A percentile compares a stretch with the other conserved stretches of the same genome.
phyloP scores from a whole-genome alignment of 2,329 filamentous ascomycete species.

The Penicillium griseofulvum region DNA sequence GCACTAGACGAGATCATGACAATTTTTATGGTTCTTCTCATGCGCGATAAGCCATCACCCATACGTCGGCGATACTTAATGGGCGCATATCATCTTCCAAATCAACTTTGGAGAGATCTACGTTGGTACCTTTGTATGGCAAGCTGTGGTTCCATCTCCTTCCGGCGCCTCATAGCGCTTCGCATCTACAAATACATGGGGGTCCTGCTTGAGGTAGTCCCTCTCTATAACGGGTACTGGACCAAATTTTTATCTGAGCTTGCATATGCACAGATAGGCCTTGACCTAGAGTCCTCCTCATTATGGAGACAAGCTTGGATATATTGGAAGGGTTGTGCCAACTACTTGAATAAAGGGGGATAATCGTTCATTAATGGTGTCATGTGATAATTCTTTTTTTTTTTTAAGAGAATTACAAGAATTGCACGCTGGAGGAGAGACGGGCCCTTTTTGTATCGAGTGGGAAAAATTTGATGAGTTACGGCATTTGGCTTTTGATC shows the following conservation, averaged over 20 bases:
- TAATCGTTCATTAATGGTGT: neutral
- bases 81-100: constrained; percentile 14
- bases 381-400: neutral
- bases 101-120: constrained; percentile 16
- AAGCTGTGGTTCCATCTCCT: neutral
- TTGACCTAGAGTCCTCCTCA: constrained; percentile 2
- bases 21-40: constrained; percentile 9
- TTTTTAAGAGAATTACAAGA: too few species aligned
- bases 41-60: constrained; percentile 5
- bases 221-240: constrained; percentile 8
- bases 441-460: too few species aligned
- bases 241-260: constrained; percentile 6
- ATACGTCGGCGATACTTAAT: neutral
- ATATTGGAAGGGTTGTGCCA: constrained; percentile 10
- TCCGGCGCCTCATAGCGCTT: neutral
- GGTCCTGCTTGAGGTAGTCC: constrained; percentile 7
- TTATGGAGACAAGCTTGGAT: constrained; percentile 11
- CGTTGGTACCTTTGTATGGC: constrained; percentile 9
- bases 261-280: neutral
- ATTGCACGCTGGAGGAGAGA: too few species aligned
- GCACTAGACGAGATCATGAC: constrained; percentile 6
- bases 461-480: too few species aligned
- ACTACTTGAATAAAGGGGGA: neutral
- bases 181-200: constrained; percentile 10
- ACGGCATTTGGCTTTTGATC: too few species aligned